These are phyloP conservation scores for Sphagnum contortum DNA, from an alignment of 225 moss, liverwort and hornwort species.

Conservation along the genomic window DNA sequence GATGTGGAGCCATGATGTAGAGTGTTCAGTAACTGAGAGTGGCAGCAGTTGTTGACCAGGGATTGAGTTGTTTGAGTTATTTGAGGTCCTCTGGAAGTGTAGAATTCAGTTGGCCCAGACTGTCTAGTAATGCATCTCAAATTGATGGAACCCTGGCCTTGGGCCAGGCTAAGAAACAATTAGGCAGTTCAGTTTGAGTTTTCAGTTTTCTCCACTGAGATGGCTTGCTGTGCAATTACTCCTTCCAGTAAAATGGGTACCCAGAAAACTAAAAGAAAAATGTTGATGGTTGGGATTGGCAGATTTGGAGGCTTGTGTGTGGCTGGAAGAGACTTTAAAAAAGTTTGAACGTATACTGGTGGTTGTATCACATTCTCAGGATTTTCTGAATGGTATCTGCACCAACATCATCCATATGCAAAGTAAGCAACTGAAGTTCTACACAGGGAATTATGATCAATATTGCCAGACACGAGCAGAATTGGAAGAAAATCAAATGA, in stretches of 20 bases:
- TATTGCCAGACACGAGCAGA: slow-evolving; percentile 68
- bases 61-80: no score
- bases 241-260: no score
- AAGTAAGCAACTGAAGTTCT: slow-evolving; percentile 76
- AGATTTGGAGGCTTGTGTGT: slow-evolving; percentile 93
- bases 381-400: slow-evolving; percentile 80
- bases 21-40: neutral
- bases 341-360: slow-evolving; percentile 86
- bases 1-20: no score
- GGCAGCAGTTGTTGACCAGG: neutral
- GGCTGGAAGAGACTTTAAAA: slow-evolving; percentile 76
- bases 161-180: no score
- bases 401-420: slow-evolving; percentile 95
- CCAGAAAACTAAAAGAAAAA: no score
- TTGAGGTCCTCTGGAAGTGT: neutral
- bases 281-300: neutral
- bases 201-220: no score
- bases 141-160: neutral
- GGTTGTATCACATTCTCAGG: slow-evolving; percentile 89
- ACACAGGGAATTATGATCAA: slow-evolving; percentile 82
- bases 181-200: neutral
- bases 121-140: no score
- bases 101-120: no score
- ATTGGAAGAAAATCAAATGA: slow-evolving; percentile 93
- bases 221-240: no score